A percentile compares a stretch with the other conserved stretches of the same genome.
Evolutionary conservation across 2,329 filamentous ascomycete species (phyloP).

Genomic region (Diaporthe aspalathi): DNA sequence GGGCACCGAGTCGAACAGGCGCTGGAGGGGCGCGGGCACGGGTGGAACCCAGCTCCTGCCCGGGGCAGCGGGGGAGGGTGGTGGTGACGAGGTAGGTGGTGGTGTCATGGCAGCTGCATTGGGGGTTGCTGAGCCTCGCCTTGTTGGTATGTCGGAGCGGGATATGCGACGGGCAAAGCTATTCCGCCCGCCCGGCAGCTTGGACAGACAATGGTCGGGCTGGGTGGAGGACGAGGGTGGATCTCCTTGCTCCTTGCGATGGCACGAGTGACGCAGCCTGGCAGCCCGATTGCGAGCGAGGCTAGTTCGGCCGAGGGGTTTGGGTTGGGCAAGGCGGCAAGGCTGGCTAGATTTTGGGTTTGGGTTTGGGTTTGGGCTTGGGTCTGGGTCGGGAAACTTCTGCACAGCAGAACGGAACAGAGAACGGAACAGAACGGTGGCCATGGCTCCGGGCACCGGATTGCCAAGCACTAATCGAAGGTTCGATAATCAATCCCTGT

Average conservation of each 20-base stretch:
- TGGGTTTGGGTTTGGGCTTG: too few species aligned
- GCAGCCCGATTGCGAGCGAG: not conserved
- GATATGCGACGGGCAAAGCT: conserved; percentile 16
- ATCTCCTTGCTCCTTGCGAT: conserved; percentile 12
- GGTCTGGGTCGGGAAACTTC: too few species aligned
- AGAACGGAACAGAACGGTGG: too few species aligned
- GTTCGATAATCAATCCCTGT: conserved; percentile 15
- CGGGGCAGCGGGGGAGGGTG: conserved; percentile 34
- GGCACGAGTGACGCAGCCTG: conserved; percentile 10
- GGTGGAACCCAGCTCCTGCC: conserved; percentile 57
- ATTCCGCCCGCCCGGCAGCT: conserved; percentile 7
- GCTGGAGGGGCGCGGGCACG: conserved; percentile 80
- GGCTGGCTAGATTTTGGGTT: too few species aligned
- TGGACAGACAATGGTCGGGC: not conserved
- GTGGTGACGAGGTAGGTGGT: conserved; percentile 13
- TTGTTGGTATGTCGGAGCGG: conserved; percentile 10
- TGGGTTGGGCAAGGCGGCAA: not conserved
- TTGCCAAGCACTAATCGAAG: conserved; percentile 18
- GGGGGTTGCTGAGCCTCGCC: not conserved
- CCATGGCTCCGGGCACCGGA: conserved; percentile 11
- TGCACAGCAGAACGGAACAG: too few species aligned
- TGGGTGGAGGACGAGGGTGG: not conserved
- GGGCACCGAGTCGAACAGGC: conserved; percentile 87
- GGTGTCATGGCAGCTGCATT: conserved; percentile 36
- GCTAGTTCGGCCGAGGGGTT: not conserved